Conservation (phyloP, 129 eudicot genomes). For the Ambrosia trifida region DNA sequence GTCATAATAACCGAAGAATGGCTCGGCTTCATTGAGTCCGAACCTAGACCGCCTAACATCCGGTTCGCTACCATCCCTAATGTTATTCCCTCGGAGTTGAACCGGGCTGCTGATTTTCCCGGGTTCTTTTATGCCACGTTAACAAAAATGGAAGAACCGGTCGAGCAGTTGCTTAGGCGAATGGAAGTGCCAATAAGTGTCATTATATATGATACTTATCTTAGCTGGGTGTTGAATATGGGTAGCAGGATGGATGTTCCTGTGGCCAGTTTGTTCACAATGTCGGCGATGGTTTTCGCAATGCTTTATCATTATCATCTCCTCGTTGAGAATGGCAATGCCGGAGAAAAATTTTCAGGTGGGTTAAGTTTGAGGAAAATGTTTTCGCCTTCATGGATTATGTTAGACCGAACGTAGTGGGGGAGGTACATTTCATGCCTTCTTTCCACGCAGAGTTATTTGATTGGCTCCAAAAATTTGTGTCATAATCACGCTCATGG, state of each 20-base stretch:
- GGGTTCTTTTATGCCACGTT: slow-evolving; percentile 45
- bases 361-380: neutral
- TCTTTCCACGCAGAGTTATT: no score
- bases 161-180: slow-evolving; percentile 46
- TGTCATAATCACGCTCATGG: no score
- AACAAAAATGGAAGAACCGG: slow-evolving; percentile 53
- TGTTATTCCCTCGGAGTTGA: slow-evolving; percentile 64
- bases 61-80: slow-evolving; percentile 58
- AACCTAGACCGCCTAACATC: slow-evolving; percentile 39
- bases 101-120: slow-evolving; percentile 42
- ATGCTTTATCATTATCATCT: slow-evolving; percentile 43
- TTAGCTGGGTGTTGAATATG: slow-evolving; percentile 46
- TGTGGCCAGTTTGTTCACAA: slow-evolving; percentile 58
- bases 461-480: no score
- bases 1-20: slow-evolving; percentile 75
- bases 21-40: slow-evolving; percentile 55
- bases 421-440: no score
- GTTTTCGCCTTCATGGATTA: no score
- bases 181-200: slow-evolving; percentile 36
- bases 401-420: no score
- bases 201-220: slow-evolving; percentile 43
- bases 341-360: slow-evolving; percentile 41
- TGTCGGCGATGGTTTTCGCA: slow-evolving; percentile 54
- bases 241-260: slow-evolving; percentile 63
- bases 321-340: slow-evolving; percentile 45